Evolutionary conservation across 2,329 filamentous ascomycete species (phyloP), one percentile per base, ranked within the genome.

Genomic region (Fusarium robinianum): DNA sequence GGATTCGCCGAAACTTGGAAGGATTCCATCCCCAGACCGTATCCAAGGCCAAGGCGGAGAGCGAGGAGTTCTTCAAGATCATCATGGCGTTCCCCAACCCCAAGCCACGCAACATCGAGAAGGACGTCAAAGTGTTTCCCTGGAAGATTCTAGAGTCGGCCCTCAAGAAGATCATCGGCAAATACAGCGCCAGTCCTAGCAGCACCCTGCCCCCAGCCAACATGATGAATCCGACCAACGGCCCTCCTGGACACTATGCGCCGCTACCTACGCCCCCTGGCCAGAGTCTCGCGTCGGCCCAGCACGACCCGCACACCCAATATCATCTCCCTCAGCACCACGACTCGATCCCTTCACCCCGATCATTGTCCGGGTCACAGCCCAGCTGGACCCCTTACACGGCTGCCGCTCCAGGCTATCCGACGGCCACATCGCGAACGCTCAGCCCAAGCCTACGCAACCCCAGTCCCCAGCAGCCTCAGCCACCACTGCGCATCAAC

Each of bases 1-100:
- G 94, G 38, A 97, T 99, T 60, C 85, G 94, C 19, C 84, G 94
- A 52, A 99, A 99, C 63, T 76, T 99, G 22, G 94, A 99, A 67
- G 91, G 91, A 0, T 97, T 96, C 74, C 85, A 89, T 23, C 94
- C 94, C 1, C 72, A 90, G 53, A 99, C 94, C 0, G 90, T 99
- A 12, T 96, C 90, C 58, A 99, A 99, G 70, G 84, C 85, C 45
- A 96, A 95, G 71, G 65, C 84, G 1, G 92, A 97, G 47, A 96
- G 88, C 65, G 92, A 97, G 67, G 90, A 95, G 41, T 97, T 97
- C 69, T 97, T 97, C 83, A 96, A 96, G 73, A 80, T 96, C 61
- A 97, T 99, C 71, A 99, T 99, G 94, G 89, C 84, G 2, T 97
- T 97, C 64, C 90, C 90, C 9, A 88, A 87, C 49, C 94, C 94